Percentiles rank a stretch among this genome's conserved stretches.
phyloP scores from a whole-genome alignment of 2,329 filamentous ascomycete species.

The Colletotrichum tropicale region DNA sequence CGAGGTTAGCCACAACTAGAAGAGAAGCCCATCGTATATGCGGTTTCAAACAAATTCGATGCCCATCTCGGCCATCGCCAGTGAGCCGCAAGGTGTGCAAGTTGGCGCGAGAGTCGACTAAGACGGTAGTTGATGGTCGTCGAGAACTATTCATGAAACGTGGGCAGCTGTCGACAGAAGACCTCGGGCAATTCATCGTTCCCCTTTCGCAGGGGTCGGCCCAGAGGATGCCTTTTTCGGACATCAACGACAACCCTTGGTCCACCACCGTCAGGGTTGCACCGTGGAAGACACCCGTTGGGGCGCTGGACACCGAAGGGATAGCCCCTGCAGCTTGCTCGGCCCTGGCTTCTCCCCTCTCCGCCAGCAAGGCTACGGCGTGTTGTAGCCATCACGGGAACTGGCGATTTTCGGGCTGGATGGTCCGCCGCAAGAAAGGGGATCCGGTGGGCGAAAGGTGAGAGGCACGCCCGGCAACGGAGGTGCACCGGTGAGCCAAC shows the following conservation, averaged over 20 bases:
- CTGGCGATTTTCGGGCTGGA: not conserved
- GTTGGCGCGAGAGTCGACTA: not conserved
- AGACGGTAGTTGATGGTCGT: not conserved
- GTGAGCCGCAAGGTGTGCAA: not conserved
- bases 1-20: not conserved
- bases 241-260: not conserved
- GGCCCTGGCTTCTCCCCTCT: not conserved
- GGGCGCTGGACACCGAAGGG: not conserved
- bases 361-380: not conserved
- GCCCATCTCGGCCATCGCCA: not conserved
- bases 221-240: not conserved
- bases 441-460: not conserved
- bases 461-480: not conserved
- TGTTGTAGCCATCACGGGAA: not conserved
- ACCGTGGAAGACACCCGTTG: slow-evolving; percentile 3
- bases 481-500: not conserved
- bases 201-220: not conserved
- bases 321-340: not conserved
- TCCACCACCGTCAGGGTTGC: slow-evolving; percentile 16
- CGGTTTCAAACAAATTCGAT: not conserved
- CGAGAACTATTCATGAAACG: not conserved
- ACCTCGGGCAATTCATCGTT: not conserved
- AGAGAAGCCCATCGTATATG: not conserved
- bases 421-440: not conserved
- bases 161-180: not conserved